Percentiles rank a stretch among this genome's conserved stretches.
phyloP scores from a whole-genome alignment of 208 protist genomes.

The Crithidia thermophila region DNA sequence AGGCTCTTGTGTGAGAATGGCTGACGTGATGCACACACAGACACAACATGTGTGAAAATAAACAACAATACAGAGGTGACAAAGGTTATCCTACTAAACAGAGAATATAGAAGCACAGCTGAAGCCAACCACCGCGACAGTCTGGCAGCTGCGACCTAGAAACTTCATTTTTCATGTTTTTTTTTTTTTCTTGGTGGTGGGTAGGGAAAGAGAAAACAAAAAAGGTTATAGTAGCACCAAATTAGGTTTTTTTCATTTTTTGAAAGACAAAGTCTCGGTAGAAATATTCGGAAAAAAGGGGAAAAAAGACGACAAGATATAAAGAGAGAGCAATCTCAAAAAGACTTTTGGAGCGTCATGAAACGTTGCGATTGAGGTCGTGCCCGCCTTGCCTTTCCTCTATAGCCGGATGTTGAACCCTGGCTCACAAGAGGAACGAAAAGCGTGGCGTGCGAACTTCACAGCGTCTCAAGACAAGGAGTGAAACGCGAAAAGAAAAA shows the following conservation, averaged over 20 bases:
- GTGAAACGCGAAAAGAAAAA: not conserved
- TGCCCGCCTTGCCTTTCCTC: too few relatives aligned
- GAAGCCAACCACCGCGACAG: too few relatives aligned
- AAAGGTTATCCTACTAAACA: not conserved
- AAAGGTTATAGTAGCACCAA: not conserved
- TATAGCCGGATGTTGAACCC: too few relatives aligned
- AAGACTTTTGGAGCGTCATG: not conserved
- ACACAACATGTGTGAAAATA: too few relatives aligned
- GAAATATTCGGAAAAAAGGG: not conserved
- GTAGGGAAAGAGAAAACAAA: conserved; percentile 16
- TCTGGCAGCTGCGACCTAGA: not conserved
- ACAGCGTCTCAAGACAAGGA: too few relatives aligned
- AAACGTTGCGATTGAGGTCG: too few relatives aligned
- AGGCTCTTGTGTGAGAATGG: too few relatives aligned
- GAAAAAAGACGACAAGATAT: not conserved
- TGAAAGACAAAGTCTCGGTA: not conserved
- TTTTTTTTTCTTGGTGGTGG: too few relatives aligned
- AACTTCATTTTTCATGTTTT: not conserved
- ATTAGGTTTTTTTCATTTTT: conserved; percentile 13
- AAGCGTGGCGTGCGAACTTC: not conserved
- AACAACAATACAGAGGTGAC: not conserved
- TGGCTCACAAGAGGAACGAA: not conserved
- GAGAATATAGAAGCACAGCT: not conserved
- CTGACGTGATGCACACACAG: too few relatives aligned
- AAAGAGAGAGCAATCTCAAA: not conserved